Base-by-base conservation (phyloP, 345 rosid species). In the Hibiscus mutabilis region DNA sequence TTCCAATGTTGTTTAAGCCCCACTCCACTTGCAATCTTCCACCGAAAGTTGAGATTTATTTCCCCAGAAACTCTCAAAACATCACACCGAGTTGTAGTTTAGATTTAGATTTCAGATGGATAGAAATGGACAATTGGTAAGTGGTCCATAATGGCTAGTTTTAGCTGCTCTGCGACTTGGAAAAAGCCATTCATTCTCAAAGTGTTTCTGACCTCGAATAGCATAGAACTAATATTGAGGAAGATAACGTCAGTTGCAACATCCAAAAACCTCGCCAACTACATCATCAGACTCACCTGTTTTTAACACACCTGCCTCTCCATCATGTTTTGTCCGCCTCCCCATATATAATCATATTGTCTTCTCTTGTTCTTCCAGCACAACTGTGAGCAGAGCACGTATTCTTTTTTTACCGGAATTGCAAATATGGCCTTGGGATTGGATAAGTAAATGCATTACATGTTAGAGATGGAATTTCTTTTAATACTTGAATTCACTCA, bases 41-140 rank as follows among this genome's bases (percentile, higher is more conserved):
- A 66, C 69, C 69, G 69, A 66, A 66, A 66, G 69, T 42, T 42
- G 52, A 67, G 25, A 49, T 8, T 12, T 25, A 49, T 49, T 67
- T 27, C 44, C 70, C 46, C 13, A 42, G 10, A 66, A 46, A 19
- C 69, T 66, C 35, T 46, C 22, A 47, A n/a, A 49, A 27, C 58
- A 67, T 13, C 57, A 7, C 21, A 47, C 40, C 0, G 14, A 47
- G 11, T 52, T 55, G 25, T 49, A 67, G 58, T 27, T 21, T 47
- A 67, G 24, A 4, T 67, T 57, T 16, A 49, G 40, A 49, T 29
- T 29, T 67, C 11, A 16, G 2, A 57, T 67, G 44, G 44, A 40
- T 47, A 25, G 40, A 47, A 16, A 49, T 47, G 7, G 15, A 27
- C 70, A 66, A 25, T 49, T 44, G 69, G 55, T 46, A 44, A 66